Base-by-base conservation (phyloP, 1,139 yeast species). In the Dujonia santamariae region DNA sequence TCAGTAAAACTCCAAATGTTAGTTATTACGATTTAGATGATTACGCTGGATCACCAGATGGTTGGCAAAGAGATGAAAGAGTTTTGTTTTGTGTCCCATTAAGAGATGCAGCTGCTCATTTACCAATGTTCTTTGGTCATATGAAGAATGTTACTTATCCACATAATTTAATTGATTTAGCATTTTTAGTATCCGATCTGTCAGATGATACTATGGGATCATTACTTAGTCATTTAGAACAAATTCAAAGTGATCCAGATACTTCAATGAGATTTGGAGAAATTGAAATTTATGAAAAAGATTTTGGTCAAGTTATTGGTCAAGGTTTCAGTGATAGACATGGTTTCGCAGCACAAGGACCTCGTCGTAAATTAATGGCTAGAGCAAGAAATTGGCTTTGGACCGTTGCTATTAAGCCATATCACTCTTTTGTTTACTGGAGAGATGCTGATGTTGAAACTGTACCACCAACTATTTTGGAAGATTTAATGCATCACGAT, bases 51-150 rank as follows among this genome's bases (percentile, higher is more conserved):
- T 46, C 62, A 6, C 54, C 63, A 3, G 63, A 72, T 43, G 81
- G 80, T 4, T 75, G 81, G 80, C 74, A 70, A 39, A 51, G 62
- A 24, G 72, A 73, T 14, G 80, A 75, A 47, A 47, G 80, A 18
- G 78, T 76, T 16, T 50, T 75, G 26, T 73, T 76, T 45, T 73
- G 80, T 45, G 81, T 76, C 4, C 82, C 82, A 1, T 59, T 76
- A 43, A 59, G 82, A 57, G 81, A 76, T 50, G 82, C 82, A 1
- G 75, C 79, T 4, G 68, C 74, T n/a, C 81, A 75, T 50, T 61
- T 76, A 47, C 80, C 81, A 22, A 76, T 75, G 82, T 75, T 75
- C 46, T 76, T 76, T 44, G 64, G 71, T 19, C 80, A 75, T 47
- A 67, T 76, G 78, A 59, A 53, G 41, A 75, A 75, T 52, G 60